A percentile compares a stretch with the other conserved stretches of the same genome.
Evolutionary conservation across 345 rosid species (phyloP).

Genomic region (Barbarea vulgaris): DNA sequence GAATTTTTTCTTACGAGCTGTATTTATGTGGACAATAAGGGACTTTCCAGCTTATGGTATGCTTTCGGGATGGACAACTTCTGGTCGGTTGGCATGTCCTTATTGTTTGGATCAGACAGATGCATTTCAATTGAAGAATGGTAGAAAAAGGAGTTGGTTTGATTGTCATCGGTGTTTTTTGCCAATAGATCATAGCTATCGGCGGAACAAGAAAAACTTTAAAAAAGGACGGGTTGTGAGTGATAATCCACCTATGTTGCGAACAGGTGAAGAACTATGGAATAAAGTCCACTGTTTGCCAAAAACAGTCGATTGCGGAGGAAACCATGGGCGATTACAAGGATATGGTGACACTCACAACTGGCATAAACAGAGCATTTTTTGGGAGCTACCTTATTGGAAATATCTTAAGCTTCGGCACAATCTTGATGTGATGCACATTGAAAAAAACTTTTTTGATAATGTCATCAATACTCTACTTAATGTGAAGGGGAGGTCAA

Average conservation of each 20-base stretch:
- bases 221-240: not conserved
- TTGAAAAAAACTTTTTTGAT: not conserved
- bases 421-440: not conserved
- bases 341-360: not conserved
- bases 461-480: not conserved
- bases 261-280: not conserved
- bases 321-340: not conserved
- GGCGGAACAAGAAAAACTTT: not conserved
- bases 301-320: not conserved
- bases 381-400: not conserved
- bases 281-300: not conserved
- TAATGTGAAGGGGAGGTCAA: not conserved
- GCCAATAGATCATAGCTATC: not conserved
- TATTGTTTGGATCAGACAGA: not conserved
- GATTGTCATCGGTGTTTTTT: not conserved
- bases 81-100: not conserved
- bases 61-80: conserved; percentile 7
- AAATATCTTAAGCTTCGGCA: no score
- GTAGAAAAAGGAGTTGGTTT: not conserved
- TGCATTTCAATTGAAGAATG: not conserved
- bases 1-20: not conserved
- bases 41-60: not conserved
- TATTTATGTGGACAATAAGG: not conserved
- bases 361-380: not conserved
- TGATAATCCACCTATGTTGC: not conserved